A percentile compares a stretch with the other conserved stretches of the same genome.
Evolutionary conservation across 2,329 filamentous ascomycete species (phyloP).

Genomic region (Cercospora sesami): DNA sequence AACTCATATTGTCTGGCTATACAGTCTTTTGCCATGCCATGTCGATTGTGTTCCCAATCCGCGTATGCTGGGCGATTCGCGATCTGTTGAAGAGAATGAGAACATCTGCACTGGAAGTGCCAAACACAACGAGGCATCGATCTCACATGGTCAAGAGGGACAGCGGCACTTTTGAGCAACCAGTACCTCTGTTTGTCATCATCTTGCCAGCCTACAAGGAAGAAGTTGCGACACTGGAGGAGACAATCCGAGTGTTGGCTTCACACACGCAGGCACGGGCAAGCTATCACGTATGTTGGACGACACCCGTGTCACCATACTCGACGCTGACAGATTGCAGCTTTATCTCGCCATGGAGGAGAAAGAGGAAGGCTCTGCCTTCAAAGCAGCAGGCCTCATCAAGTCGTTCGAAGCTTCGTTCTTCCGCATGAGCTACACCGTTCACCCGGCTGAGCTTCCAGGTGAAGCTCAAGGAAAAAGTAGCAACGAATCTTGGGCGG

Average conservation of each 20-base stretch:
- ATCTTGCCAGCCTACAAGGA: slow-evolving; percentile 75
- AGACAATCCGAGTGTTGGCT: slow-evolving; percentile 68
- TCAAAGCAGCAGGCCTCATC: slow-evolving; percentile 64
- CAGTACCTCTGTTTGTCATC: slow-evolving; percentile 59
- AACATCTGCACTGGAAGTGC: slow-evolving; percentile 25
- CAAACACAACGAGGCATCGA: slow-evolving; percentile 25
- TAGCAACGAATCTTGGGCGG: slow-evolving; percentile 72
- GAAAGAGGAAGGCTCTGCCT: slow-evolving; percentile 61
- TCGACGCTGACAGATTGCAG: slow-evolving; percentile 44
- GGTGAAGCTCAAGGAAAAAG: slow-evolving; percentile 72
- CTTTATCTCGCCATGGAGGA: slow-evolving; percentile 73
- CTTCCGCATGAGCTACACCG: slow-evolving; percentile 64
- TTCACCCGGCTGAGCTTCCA: slow-evolving; percentile 65
- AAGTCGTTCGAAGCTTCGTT: slow-evolving; percentile 65
- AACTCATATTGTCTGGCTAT: slow-evolving; percentile 50
- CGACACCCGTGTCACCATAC: slow-evolving; percentile 4
- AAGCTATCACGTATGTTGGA: slow-evolving; percentile 66
- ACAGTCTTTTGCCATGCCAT: slow-evolving; percentile 64
- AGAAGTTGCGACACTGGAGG: slow-evolving; percentile 65
- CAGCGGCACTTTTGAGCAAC: slow-evolving; percentile 27
- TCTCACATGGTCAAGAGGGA: slow-evolving; percentile 26
- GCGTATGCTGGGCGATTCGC: slow-evolving; percentile 63
- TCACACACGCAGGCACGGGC: slow-evolving; percentile 63
- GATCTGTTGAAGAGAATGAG: slow-evolving; percentile 50
- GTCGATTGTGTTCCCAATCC: slow-evolving; percentile 63